These are phyloP conservation scores for Globisporangium solare DNA, from an alignment of 352 stramenopile species.

Conservation along the genomic window DNA sequence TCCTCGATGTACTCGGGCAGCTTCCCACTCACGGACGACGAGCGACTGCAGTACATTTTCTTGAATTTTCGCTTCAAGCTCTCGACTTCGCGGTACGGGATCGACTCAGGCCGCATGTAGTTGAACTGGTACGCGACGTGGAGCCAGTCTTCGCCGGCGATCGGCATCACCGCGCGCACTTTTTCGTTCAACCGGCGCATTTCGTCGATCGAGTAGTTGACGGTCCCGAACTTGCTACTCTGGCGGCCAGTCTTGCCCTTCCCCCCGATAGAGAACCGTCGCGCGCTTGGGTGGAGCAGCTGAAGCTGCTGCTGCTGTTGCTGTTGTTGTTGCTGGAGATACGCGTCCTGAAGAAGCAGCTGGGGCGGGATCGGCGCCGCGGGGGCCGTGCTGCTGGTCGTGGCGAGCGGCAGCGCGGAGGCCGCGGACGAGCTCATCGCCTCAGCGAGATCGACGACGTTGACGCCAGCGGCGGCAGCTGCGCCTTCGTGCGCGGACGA, in stretches of 20 bases:
- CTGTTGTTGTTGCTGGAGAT: background rate
- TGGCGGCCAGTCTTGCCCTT: conserved; percentile 19
- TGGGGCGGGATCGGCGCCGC: background rate
- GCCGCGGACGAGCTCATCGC: background rate
- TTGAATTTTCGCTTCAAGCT: conserved; percentile 71
- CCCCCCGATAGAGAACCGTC: conserved; percentile 1
- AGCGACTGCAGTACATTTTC: conserved; percentile 58
- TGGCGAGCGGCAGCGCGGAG: too few relatives aligned
- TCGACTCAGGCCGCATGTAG: conserved; percentile 52
- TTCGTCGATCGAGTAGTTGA: conserved; percentile 67
- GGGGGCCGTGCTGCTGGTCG: too few relatives aligned
- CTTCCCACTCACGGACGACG: conserved; percentile 12
- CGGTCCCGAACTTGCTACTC: conserved; percentile 60
- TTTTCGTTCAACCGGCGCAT: conserved; percentile 63
- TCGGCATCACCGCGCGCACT: conserved; percentile 47
- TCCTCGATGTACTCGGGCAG: conserved; percentile 48
- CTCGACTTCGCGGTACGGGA: conserved; percentile 58
- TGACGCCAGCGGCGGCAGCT: background rate
- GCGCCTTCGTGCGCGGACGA: background rate
- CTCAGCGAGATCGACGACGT: background rate
- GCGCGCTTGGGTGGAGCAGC: background rate
- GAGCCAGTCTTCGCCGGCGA: conserved; percentile 51
- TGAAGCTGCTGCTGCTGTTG: background rate
- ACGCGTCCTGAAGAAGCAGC: background rate
- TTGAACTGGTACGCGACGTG: conserved; percentile 67